Evolutionary conservation across 2,329 filamentous ascomycete genomes (phyloP), one percentile per base, ranked within the genome.

Genomic region (Phialemoniopsis sp.): DNA sequence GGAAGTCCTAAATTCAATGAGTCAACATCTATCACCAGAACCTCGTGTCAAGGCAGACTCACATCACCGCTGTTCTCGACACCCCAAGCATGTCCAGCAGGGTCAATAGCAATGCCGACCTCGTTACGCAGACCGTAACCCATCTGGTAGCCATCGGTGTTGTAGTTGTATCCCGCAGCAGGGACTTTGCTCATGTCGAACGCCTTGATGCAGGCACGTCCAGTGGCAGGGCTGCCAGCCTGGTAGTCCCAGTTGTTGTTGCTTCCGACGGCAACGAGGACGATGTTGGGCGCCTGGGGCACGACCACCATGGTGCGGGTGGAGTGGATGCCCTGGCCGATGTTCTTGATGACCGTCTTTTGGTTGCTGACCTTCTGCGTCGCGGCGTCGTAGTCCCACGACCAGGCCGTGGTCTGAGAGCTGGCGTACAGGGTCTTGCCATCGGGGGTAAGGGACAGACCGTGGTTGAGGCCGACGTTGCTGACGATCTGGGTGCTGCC

Each of bases 51-150:
- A 32, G 13, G 13, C 6, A 13, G 2, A 34, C 36, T 35, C 10
- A 42, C 40, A 49, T 82, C 76, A 4, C 72, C 73, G 38, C 68
- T 55, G 38, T 57, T 56, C 30, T 59, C 56, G 10, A 74, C 54
- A 72, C 80, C 58, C 82, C 79, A 63, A 12, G 60, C 52, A 32
- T 54, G 52, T 13, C 44, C 50, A 37, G 54, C 55, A 16, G 54
- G 55, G 38, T 79, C 65, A 42, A 76, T 74, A 6, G 62, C 70
- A 19, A 83, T 58, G 8, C 76, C 79, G 12, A 82, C 75, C n/a
- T 77, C 76, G 53, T 83, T 83, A 5, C 79, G 66, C 32, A 83
- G 59, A 2, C 61, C 61, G 32, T 62, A 63, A 1, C 58, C 60
- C 4, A 64, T 51, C 30, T 57, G 51, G 39, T 52, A 55, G 4